A percentile compares a stretch with the other conserved stretches of the same genome.
Evolutionary conservation across 208 protist species (phyloP).

Genomic region (Leishmania arabica): DNA sequence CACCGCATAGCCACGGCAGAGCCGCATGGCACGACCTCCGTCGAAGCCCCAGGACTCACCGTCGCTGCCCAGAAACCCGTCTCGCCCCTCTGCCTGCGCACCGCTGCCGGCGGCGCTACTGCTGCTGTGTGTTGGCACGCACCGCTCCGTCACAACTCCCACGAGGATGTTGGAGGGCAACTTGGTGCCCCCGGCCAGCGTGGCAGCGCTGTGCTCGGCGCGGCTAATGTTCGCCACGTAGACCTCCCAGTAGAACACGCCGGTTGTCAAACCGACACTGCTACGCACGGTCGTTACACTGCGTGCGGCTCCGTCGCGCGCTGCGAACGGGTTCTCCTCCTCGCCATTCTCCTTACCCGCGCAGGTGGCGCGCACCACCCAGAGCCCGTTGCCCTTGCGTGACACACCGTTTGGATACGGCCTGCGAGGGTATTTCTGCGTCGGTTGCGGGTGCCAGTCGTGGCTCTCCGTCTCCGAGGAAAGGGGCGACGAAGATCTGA

Average conservation of each 20-base stretch:
- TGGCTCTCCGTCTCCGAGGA: not conserved
- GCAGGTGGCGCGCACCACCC: slow-evolving; percentile 30
- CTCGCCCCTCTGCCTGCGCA: slow-evolving; percentile 1
- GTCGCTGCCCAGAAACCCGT: slow-evolving; percentile 65
- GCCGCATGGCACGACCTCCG: slow-evolving; percentile 41
- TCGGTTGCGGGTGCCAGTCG: not conserved
- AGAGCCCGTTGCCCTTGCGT: slow-evolving; percentile 36
- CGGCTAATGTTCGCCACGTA: slow-evolving; percentile 55
- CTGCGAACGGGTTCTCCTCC: slow-evolving; percentile 9
- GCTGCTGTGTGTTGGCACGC: slow-evolving; percentile 1
- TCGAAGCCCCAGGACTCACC: slow-evolving; percentile 87
- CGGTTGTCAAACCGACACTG: slow-evolving; percentile 70
- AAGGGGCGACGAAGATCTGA: not conserved
- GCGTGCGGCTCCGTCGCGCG: slow-evolving; percentile 34
- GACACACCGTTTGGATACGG: slow-evolving; percentile 16
- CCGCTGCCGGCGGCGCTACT: not conserved
- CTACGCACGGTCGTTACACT: slow-evolving; percentile 52
- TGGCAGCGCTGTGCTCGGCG: slow-evolving; percentile 16
- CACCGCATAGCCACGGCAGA: slow-evolving; percentile 60
- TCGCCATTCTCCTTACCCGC: slow-evolving; percentile 4
- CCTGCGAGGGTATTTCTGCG: not conserved
- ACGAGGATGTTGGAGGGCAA: slow-evolving; percentile 40
- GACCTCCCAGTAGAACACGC: slow-evolving; percentile 91
- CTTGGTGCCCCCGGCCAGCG: slow-evolving; percentile 4
- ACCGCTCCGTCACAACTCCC: slow-evolving; percentile 64